Conservation (phyloP, 2,329 filamentous ascomycete genomes). For the Chrysoporthe deuterocubensis region DNA sequence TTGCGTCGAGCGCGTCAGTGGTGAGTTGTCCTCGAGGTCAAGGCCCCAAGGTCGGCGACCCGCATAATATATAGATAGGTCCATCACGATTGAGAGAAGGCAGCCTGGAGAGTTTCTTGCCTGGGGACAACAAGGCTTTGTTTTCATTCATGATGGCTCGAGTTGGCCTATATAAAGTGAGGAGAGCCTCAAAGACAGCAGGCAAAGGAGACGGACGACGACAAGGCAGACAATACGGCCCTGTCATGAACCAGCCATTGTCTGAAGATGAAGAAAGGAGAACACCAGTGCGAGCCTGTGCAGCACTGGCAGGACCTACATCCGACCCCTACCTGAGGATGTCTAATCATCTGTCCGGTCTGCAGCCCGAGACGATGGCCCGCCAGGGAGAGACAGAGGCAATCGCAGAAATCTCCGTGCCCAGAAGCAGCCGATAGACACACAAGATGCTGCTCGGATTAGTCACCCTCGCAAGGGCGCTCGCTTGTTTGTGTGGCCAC, state of each 20-base stretch:
- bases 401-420: neutral
- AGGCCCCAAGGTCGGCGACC: neutral
- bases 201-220: neutral
- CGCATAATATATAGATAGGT: constrained; percentile 1
- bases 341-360: neutral
- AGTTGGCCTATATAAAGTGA: neutral
- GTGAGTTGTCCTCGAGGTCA: neutral
- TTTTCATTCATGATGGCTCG: constrained; percentile 7
- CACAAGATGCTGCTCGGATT: neutral
- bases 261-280: neutral
- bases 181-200: neutral
- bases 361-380: neutral
- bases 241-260: constrained; percentile 3
- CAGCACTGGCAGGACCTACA: neutral
- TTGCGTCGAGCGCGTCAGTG: neutral
- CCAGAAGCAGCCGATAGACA: no score
- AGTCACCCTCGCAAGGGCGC: neutral
- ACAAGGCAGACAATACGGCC: neutral
- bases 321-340: neutral
- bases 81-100: neutral
- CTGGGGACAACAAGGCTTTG: constrained; percentile 4
- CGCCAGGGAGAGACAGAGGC: no score
- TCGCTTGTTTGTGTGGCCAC: neutral
- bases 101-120: neutral
- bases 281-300: neutral